A percentile compares a stretch with the other conserved stretches of the same genome.
phyloP scores from a whole-genome alignment of 768 basidiomycete genomes.

The Pulveroboletus sp. region DNA sequence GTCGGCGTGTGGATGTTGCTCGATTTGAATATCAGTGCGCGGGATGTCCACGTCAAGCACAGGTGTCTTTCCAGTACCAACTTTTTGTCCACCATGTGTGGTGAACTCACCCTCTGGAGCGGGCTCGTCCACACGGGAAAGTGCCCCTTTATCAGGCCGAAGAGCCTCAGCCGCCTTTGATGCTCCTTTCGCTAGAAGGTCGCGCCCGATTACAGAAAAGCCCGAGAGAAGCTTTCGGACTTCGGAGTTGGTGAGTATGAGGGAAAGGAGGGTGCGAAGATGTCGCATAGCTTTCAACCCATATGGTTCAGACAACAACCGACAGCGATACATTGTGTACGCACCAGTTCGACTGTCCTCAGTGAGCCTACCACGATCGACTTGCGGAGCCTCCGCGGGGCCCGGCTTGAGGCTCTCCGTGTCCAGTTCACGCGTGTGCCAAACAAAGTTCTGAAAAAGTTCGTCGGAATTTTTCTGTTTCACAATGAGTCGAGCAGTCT shows the following conservation, averaged over 20 bases:
- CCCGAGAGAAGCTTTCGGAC: slow-evolving; percentile 86
- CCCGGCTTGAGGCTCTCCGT: slow-evolving; percentile 39
- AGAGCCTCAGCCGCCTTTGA: slow-evolving; percentile 66
- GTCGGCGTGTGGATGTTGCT: slow-evolving; percentile 52
- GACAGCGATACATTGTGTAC: slow-evolving; percentile 5
- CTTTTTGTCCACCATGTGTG: slow-evolving; percentile 41
- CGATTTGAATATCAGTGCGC: slow-evolving; percentile 38
- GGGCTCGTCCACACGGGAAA: slow-evolving; percentile 66
- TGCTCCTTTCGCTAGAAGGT: slow-evolving; percentile 75
- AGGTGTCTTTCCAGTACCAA: slow-evolving; percentile 45
- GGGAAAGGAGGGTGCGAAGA: slow-evolving; percentile 81
- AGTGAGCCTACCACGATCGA: slow-evolving; percentile 52
- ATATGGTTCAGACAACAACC: slow-evolving; percentile 9
- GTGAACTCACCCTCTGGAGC: slow-evolving; percentile 69
- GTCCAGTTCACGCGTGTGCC: slow-evolving; percentile 62
- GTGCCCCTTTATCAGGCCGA: slow-evolving; percentile 60
- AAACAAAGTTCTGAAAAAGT: slow-evolving; percentile 88
- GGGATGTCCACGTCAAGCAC: slow-evolving; percentile 47
- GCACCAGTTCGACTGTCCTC: slow-evolving; percentile 64
- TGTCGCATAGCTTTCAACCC: slow-evolving; percentile 68
- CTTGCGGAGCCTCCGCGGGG: slow-evolving; percentile 40
- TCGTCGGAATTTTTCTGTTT: slow-evolving; percentile 86
- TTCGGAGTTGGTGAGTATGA: slow-evolving; percentile 91
- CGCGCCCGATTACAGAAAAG: slow-evolving; percentile 74
- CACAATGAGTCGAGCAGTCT: slow-evolving; percentile 71